These are phyloP conservation scores for Penicillium crystallinum DNA, from an alignment of 495 filamentous ascomycete species.

Conservation along the genomic window DNA sequence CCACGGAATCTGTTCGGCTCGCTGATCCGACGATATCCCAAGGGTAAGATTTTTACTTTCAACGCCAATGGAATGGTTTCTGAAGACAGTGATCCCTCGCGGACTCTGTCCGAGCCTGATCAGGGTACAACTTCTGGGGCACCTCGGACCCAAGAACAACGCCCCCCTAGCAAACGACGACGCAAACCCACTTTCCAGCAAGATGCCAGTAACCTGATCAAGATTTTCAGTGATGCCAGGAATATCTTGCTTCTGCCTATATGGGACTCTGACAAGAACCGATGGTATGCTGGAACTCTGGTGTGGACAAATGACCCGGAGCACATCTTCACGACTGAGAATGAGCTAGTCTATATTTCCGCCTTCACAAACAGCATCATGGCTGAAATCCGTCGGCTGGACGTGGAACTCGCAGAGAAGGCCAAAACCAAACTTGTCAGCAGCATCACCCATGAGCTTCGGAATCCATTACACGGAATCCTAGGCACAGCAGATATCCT, in stretches of 20 bases:
- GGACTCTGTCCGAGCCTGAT: neutral
- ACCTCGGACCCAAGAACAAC: constrained; percentile 24
- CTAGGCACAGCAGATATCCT: constrained; percentile 59
- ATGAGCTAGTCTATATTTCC: constrained; percentile 46
- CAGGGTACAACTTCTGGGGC: neutral
- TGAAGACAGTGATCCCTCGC: constrained; percentile 14
- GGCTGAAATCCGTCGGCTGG: constrained; percentile 54
- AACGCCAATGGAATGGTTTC: constrained; percentile 34
- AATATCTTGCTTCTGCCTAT: constrained; percentile 40
- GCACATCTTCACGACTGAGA: constrained; percentile 33
- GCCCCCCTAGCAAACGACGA: constrained; percentile 24
- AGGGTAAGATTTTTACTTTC: constrained; percentile 55
- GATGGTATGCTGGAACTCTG: constrained; percentile 59
- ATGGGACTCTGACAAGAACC: constrained; percentile 53
- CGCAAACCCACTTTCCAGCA: constrained; percentile 10
- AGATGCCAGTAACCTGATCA: constrained; percentile 19
- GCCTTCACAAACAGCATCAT: constrained; percentile 59
- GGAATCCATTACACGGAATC: constrained; percentile 63
- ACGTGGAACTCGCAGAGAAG: constrained; percentile 42
- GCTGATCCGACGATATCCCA: constrained; percentile 49
- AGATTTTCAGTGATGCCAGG: constrained; percentile 17
- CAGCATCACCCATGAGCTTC: constrained; percentile 65
- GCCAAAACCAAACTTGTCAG: constrained; percentile 64
- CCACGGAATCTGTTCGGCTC: constrained; percentile 13
- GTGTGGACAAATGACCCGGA: constrained; percentile 47